A percentile compares a stretch with the other conserved stretches of the same genome.
Conservation (phyloP, 208 protist genomes). For the Sergeia podlipaevii region DNA sequence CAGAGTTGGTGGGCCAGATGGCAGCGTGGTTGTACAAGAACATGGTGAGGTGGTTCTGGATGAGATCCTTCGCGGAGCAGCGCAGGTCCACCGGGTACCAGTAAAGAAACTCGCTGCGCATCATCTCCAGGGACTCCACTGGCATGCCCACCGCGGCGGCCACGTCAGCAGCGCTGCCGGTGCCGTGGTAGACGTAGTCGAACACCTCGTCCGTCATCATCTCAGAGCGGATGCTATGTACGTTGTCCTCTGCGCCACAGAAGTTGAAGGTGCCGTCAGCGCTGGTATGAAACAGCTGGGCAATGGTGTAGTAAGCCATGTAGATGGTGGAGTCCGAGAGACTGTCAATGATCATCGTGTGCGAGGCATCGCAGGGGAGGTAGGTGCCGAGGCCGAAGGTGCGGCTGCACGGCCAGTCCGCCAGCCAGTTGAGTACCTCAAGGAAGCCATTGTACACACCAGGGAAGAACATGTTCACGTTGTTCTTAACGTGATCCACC, state of each 20-base stretch:
- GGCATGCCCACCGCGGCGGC: constrained; percentile 55
- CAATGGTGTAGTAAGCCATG: constrained; percentile 99
- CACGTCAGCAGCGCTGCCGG: constrained; percentile 44
- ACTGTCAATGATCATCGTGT: constrained; percentile 99
- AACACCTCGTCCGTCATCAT: constrained; percentile 94
- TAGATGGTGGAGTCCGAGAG: constrained; percentile 99
- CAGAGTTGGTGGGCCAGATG: constrained; percentile 91
- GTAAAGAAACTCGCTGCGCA: constrained; percentile 98
- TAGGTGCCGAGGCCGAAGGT: constrained; percentile 99
- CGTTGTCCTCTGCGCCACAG: constrained; percentile 46
- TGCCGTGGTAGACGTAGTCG: constrained; percentile 94
- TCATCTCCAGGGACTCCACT: constrained; percentile 59
- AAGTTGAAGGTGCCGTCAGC: constrained; percentile 47
- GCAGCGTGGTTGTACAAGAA: constrained; percentile 99
- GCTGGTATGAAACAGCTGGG: constrained; percentile 95
- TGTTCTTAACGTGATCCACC: constrained; percentile 65
- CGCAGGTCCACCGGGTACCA: constrained; percentile 99
- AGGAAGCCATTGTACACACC: constrained; percentile 93
- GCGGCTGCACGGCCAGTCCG: constrained; percentile 99
- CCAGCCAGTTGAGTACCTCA: constrained; percentile 96
- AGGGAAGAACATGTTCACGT: constrained; percentile 94
- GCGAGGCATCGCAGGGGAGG: constrained; percentile 93
- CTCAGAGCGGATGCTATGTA: constrained; percentile 88
- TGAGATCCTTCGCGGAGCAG: constrained; percentile 99
- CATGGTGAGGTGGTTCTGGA: constrained; percentile 99